Evolutionary conservation across 192 early-diverging fungal genomes (phyloP), one percentile per base, ranked within the genome.

Genomic region (Backusella tarrabulga): DNA sequence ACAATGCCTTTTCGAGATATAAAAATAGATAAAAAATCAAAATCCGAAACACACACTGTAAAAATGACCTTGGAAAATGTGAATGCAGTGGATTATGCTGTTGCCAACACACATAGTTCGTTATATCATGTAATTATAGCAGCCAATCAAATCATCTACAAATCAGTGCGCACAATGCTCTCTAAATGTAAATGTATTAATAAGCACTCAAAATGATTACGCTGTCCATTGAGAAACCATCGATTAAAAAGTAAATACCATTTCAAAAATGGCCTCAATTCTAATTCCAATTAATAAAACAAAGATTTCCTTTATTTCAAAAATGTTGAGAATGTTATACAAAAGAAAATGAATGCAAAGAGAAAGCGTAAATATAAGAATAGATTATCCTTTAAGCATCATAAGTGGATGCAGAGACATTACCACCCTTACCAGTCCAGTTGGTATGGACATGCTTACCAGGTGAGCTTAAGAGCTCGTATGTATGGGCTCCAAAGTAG

Each of bases 401-500:
- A 78, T 90, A 90, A 76, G 88, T 85, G 32, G 87, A 83, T 34
- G 88, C 82, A 74, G 86, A 81, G 34, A 90, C 85, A 52, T 88
- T 87, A 78, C 88, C 97, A 80, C 97, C 97, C 72, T 92, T 91
- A 68, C 96, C 97, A 78, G 96, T 98, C 97, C 96, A 99, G 93
- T 99, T 99, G 85, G 96, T 94, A 91, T 99, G 97, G 14, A 68
- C 8, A 42, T 77, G 76, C 12, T 38, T 77, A 54, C 94, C 94
- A 56, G 92, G 91, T 80, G 85, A 84, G 80, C 82, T 88, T 77
- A 95, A 86, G 34, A 93, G 88, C 89, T 97, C 94, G 85, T 96
- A 98, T 21, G 96, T 97, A 88, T 98, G 97, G 26, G 97, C 97
- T 77, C 96, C 97, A 90, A 99, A 99, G 92, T 96, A 99, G 85